A percentile compares a stretch with the other conserved stretches of the same genome.
These are phyloP conservation scores for Tylopilus subfusipes DNA, from an alignment of 768 basidiomycete genomes.

Conservation along the genomic window DNA sequence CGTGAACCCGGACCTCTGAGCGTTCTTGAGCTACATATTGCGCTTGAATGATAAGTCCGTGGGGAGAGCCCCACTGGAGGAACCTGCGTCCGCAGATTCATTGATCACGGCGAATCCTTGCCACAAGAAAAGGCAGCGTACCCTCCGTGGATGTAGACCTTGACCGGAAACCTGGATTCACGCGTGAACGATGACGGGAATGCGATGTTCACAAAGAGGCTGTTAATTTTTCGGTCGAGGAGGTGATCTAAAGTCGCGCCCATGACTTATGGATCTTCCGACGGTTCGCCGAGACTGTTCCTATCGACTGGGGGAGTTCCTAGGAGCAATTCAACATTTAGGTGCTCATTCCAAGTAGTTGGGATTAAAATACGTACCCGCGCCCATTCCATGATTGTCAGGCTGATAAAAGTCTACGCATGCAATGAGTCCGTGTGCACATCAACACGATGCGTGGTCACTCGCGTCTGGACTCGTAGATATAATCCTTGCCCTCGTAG, in stretches of 20 bases:
- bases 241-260: neutral
- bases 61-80: neutral
- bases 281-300: slow-evolving; percentile 63
- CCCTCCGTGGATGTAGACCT: slow-evolving; percentile 78
- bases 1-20: slow-evolving; percentile 68
- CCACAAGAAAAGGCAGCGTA: slow-evolving; percentile 24
- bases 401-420: slow-evolving; percentile 58
- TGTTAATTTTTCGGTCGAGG: no score
- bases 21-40: slow-evolving; percentile 62
- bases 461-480: slow-evolving; percentile 55
- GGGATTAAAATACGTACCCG: slow-evolving; percentile 32
- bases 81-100: neutral
- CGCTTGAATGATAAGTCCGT: slow-evolving; percentile 40
- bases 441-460: neutral
- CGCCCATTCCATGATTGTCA: slow-evolving; percentile 59
- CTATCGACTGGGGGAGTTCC: slow-evolving; percentile 52
- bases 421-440: neutral
- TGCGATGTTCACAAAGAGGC: slow-evolving; percentile 65
- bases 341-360: neutral
- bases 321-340: slow-evolving; percentile 18
- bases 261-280: slow-evolving; percentile 53
- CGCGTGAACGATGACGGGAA: slow-evolving; percentile 46
- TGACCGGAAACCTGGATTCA: slow-evolving; percentile 53
- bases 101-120: neutral
- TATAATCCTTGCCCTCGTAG: slow-evolving; percentile 61